phyloP scores from a whole-genome alignment of 495 filamentous ascomycete genomes.

The Aspergillus mulundensis region DNA sequence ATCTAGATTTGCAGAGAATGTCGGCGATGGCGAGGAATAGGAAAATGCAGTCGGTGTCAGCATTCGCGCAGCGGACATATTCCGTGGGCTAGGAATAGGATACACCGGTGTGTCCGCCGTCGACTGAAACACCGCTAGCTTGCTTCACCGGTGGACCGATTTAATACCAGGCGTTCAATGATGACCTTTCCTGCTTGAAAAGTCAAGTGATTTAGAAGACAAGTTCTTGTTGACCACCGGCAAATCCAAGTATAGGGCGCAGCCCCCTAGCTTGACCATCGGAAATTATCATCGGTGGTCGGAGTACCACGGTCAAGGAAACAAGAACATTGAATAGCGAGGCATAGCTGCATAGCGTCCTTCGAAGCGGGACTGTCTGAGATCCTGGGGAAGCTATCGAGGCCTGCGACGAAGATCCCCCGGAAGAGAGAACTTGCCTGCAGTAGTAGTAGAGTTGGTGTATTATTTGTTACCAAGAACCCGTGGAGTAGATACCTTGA shows the following conservation, averaged over 20 bases:
- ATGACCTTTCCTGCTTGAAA: neutral
- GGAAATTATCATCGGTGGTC: neutral
- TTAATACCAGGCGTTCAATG: neutral
- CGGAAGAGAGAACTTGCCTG: conserved; percentile 2
- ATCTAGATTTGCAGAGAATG: neutral
- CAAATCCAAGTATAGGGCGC: neutral
- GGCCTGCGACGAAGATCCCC: conserved; percentile 7
- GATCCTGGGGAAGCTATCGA: conserved; percentile 2
- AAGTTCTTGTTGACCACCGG: neutral
- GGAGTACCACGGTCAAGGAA: neutral
- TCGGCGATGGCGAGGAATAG: neutral
- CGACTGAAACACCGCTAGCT: neutral
- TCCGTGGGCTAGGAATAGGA: conserved; percentile 1
- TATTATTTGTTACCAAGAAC: neutral
- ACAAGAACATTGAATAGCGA: neutral
- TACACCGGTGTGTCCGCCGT: conserved; percentile 1
- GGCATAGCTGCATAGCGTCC: neutral
- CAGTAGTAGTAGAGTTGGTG: neutral
- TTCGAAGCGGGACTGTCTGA: neutral
- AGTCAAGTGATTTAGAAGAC: neutral
- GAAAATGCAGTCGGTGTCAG: neutral
- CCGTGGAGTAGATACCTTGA: neutral
- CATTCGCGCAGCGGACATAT: conserved; percentile 4
- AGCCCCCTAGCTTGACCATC: no score
- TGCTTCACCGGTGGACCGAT: neutral